Evolutionary conservation across 768 basidiomycete species (phyloP), one percentile per base, ranked within the genome.

Genomic region (Pholiota microspora): DNA sequence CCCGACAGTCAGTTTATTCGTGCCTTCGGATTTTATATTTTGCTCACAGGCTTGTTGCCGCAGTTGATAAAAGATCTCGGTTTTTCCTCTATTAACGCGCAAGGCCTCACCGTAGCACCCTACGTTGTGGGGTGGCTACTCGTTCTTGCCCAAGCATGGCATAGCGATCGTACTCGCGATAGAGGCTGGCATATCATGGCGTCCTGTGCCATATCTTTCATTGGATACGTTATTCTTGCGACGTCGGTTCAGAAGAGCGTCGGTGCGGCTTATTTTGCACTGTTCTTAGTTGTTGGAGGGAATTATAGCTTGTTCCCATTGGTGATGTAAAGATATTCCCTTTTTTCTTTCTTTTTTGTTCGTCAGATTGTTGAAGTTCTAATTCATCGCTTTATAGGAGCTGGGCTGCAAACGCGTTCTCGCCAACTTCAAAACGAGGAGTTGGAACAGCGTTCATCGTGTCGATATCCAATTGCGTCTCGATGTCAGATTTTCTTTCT

Each of bases 401-500:
- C 61, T 84, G 82, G 82, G 81, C 81, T 13, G 78, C 81, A 4
- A 82, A 82, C 60, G 69, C 74, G 0, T 81, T 84, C 62, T 78
- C 82, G 5, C 82, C 82, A 9, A 84, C 81, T 7, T 80, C 79
- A 1, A 84, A 84, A 61, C 74, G 82, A 24, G 82, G 82, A 35
- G 82, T 81, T 48, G 82, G 82, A 3, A 82, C 81, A 0, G 81
- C 81, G 2, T 83, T 84, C 61, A 79, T 83, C 40, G 80, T 83
- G 21, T 82, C 81, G 1, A 77, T 84, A 42, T 80, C 80, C 16
- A 84, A 82, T 60, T 78, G 77, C 57, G 72, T 84, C 10, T 83
- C 80, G 3, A 82, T 82, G 80, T 81, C 49, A 53, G 77, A 56
- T n/a, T 24, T 29, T 6, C 13, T 16, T 13, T 15, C 3, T 3